phyloP scores from a whole-genome alignment of 1,284 basidiomycete genomes.

The Puccinia horiana region DNA sequence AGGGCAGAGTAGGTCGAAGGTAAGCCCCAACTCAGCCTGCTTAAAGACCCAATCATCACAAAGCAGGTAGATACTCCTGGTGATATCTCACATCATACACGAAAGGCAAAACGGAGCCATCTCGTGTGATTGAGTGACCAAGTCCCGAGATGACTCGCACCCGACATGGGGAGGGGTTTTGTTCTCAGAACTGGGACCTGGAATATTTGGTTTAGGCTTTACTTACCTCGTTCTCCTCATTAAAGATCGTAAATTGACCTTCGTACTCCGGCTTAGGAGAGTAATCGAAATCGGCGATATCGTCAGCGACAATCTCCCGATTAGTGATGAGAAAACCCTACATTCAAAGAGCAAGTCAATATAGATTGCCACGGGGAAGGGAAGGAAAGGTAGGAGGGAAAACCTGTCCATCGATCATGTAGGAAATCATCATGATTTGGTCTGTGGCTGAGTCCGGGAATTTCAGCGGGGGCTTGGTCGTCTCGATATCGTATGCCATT shows the following conservation, averaged over 20 bases:
- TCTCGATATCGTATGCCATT: slow-evolving; percentile 99
- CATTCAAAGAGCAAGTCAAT: not conserved
- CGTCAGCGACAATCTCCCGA: slow-evolving; percentile 92
- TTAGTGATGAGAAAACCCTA: slow-evolving; percentile 98
- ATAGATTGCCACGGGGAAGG: not conserved
- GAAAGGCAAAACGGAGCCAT: too few relatives aligned
- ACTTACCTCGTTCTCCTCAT: slow-evolving; percentile 80
- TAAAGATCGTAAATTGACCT: slow-evolving; percentile 94
- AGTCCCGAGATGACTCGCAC: too few relatives aligned
- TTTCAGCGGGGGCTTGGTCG: slow-evolving; percentile 95
- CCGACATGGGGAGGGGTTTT: too few relatives aligned
- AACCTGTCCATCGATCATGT: slow-evolving; percentile 80
- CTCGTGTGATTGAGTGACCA: too few relatives aligned
- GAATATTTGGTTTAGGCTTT: not conserved
- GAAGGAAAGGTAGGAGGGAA: not conserved
- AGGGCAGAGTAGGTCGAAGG: not conserved
- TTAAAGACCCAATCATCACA: not conserved
- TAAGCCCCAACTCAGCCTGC: too few relatives aligned
- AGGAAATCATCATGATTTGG: slow-evolving; percentile 99
- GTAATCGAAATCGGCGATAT: slow-evolving; percentile 98
- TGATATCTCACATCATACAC: too few relatives aligned
- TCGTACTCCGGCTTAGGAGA: slow-evolving; percentile 98
- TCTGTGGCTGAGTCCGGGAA: slow-evolving; percentile 95
- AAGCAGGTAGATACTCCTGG: not conserved
- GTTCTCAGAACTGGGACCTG: not conserved